Evolutionary conservation across 371 early-diverging fungal species (phyloP), one percentile per base, ranked within the genome.

Genomic region (Sporodiniella umbellata): DNA sequence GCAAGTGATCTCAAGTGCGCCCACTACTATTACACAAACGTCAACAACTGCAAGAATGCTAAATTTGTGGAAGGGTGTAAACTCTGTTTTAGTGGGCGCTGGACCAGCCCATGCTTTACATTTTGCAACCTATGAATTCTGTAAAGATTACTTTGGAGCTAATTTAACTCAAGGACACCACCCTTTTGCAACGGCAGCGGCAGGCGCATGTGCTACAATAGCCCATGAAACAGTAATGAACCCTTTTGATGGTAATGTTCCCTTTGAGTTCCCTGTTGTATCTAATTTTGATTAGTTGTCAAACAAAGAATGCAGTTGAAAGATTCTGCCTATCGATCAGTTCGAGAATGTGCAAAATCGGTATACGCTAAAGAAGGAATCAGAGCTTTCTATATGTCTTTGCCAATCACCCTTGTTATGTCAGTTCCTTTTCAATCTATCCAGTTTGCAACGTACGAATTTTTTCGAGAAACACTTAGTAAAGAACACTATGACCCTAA

Each of bases 81-180:
- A 80, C 60, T 93, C 94, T 4, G 93, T 96, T 8, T 79, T 95
- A 3, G 50, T 94, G 51, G 96, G 96, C 6, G 95, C 96, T 1
- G 98, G 98, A 0, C 98, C 98, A 3, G 90, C 98, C 2, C 98
- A 97, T 60, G 98, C 98, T 0, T 72, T 98, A 21, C 94, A 95
- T 62, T 98, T 96, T 79, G 93, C 92, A 10, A 88, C 91, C 1
- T 98, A 98, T 66, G 98, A 98, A 56, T 78, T 85, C 24, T 87
- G 85, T 50, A 98, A 95, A 74, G 81, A 81, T 21, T 46, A 77
- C 4, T 84, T 92, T 54, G 85, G 80, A 11, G 85, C 66, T 8
- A 74, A 72, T 54, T 31, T 43, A 24, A 61, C 43, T 14, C 42
- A 28, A 14, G 87, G 80, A 33, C 79, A 83, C 45, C 81, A 84